Evolutionary conservation across 441 rosid genomes (phyloP).

Genomic region (Dalechampia spathulata): DNA sequence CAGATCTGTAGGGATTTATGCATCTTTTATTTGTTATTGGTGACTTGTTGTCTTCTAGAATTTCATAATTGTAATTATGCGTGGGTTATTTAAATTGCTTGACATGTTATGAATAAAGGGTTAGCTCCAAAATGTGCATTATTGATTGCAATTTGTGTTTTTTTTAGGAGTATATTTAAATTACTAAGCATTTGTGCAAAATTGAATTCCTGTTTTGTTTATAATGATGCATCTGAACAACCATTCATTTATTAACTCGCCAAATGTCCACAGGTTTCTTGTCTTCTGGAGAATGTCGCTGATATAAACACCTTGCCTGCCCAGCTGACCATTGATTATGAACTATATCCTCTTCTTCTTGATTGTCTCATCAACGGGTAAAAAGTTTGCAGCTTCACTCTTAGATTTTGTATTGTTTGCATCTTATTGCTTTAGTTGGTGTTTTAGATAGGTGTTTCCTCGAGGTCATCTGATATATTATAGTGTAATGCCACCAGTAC

Average conservation of each 20-base stretch:
- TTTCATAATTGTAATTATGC: not conserved
- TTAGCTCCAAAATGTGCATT: not conserved
- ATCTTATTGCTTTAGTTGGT: too few relatives aligned
- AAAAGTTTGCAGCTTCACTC: conserved; percentile 12
- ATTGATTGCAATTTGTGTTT: not conserved
- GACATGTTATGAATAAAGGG: too few relatives aligned
- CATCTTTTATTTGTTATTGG: not conserved
- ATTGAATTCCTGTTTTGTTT: not conserved
- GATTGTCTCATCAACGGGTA: conserved; percentile 62
- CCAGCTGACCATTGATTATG: conserved; percentile 42
- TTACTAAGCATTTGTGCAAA: not conserved
- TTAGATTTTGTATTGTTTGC: not conserved
- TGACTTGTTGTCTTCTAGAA: not conserved
- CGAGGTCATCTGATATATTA: too few relatives aligned
- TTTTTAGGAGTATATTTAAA: not conserved
- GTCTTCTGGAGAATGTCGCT: conserved; percentile 46
- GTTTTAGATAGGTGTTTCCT: too few relatives aligned
- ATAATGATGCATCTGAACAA: not conserved
- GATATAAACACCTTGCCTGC: conserved; percentile 33
- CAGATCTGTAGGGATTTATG: not conserved
- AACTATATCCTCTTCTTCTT: conserved; percentile 66
- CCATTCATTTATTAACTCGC: not conserved
- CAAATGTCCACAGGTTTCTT: conserved; percentile 41
- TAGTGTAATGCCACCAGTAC: too few relatives aligned
- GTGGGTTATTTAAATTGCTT: too few relatives aligned